These are phyloP conservation scores for Oleoguttula mirabilis DNA, from an alignment of 495 filamentous ascomycete genomes.

Conservation along the genomic window DNA sequence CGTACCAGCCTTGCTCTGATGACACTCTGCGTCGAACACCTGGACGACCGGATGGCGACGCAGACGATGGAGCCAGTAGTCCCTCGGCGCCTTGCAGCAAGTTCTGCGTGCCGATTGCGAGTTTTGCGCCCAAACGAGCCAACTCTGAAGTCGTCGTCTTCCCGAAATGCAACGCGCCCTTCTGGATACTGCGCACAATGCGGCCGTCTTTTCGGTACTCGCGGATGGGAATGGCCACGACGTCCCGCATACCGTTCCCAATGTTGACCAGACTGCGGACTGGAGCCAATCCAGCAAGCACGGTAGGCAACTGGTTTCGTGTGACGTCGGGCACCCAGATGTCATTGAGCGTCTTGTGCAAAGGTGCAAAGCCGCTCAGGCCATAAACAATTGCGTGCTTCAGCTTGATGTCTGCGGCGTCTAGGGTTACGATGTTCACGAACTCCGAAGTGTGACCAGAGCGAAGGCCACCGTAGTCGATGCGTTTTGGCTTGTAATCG, in stretches of 20 bases:
- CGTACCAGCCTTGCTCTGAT: slow-evolving; percentile 44
- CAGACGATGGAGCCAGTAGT: slow-evolving; percentile 39
- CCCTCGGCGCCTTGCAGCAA: slow-evolving; percentile 80
- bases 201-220: slow-evolving; percentile 93
- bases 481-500: slow-evolving; percentile 95
- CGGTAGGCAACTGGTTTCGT: slow-evolving; percentile 73
- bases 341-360: slow-evolving; percentile 80
- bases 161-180: slow-evolving; percentile 77
- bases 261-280: slow-evolving; percentile 84
- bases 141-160: slow-evolving; percentile 86
- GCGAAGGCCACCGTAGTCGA: slow-evolving; percentile 88
- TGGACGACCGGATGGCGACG: slow-evolving; percentile 13
- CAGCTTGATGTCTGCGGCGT: slow-evolving; percentile 75
- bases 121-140: slow-evolving; percentile 83
- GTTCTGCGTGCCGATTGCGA: slow-evolving; percentile 89
- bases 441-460: slow-evolving; percentile 97
- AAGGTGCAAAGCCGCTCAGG: slow-evolving; percentile 73
- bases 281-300: slow-evolving; percentile 81
- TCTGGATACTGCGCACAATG: slow-evolving; percentile 80
- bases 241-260: slow-evolving; percentile 68
- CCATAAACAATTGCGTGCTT: slow-evolving; percentile 87
- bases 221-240: slow-evolving; percentile 76
- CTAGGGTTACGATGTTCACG: slow-evolving; percentile 96
- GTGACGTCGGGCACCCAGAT: slow-evolving; percentile 97
- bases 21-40: slow-evolving; percentile 20